Evolutionary conservation across 495 filamentous ascomycete genomes (phyloP).

Genomic region (Cercophora newfieldiana): DNA sequence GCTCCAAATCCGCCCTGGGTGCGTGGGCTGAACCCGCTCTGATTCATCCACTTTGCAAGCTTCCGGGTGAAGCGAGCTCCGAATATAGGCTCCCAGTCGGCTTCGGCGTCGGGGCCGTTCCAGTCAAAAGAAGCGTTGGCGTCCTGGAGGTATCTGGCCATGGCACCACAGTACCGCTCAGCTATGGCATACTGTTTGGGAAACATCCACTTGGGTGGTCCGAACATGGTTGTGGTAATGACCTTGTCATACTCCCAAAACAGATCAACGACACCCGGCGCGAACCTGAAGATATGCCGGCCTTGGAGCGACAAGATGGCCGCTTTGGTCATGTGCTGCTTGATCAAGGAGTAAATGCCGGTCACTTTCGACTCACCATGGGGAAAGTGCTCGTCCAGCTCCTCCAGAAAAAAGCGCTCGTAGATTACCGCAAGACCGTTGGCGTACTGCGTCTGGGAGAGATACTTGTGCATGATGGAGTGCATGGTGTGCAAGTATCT

Average conservation of each 20-base stretch:
- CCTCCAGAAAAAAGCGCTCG: constrained; percentile 9
- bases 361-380: constrained; percentile 10
- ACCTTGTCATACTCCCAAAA: constrained; percentile 17
- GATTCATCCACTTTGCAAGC: not conserved
- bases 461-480: constrained; percentile 5
- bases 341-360: constrained; percentile 13
- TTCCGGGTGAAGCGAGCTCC: constrained; percentile 24
- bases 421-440: constrained; percentile 9
- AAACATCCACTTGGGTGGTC: constrained; percentile 3
- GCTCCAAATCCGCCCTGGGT: not conserved
- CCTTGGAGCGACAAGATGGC: constrained; percentile 17
- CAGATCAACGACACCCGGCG: constrained; percentile 13
- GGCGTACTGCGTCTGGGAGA: not conserved
- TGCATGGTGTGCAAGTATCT: constrained; percentile 12
- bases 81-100: constrained; percentile 32
- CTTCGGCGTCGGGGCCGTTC: constrained; percentile 13
- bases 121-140: constrained; percentile 18
- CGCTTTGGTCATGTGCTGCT: constrained; percentile 16
- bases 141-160: not conserved
- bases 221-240: not conserved
- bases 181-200: not conserved
- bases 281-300: constrained; percentile 3
- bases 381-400: constrained; percentile 7
- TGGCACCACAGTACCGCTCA: not conserved
- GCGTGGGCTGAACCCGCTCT: not conserved